phyloP scores from a whole-genome alignment of 225 moss, liverwort and hornwort species.

The Takakia lepidozioides region DNA sequence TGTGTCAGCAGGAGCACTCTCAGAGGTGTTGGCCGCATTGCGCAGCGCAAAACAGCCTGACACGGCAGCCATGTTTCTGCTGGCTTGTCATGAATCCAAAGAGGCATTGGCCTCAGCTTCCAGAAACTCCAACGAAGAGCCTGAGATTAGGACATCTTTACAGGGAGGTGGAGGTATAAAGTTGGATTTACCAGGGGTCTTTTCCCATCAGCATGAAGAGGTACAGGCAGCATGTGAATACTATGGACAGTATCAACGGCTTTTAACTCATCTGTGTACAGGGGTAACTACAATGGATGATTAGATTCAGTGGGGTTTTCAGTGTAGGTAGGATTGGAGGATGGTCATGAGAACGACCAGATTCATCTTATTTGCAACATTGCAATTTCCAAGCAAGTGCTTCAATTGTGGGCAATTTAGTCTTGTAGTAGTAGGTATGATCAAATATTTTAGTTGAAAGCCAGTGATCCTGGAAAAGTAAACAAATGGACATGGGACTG shows the following conservation, averaged over 20 bases:
- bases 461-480: no score
- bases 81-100: conserved; percentile 96
- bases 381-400: no score
- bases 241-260: conserved; percentile 92
- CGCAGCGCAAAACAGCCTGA: conserved; percentile 91
- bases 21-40: conserved; percentile 71
- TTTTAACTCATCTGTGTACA: conserved; percentile 76
- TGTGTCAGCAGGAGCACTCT: conserved; percentile 85
- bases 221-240: conserved; percentile 94
- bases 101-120: conserved; percentile 26
- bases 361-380: no score
- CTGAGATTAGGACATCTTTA: conserved; percentile 8
- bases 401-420: no score
- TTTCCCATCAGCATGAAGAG: conserved; percentile 53
- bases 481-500: no score
- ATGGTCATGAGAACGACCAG: no score
- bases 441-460: no score
- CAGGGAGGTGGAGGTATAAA: no score
- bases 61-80: conserved; percentile 83
- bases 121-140: conserved; percentile 9
- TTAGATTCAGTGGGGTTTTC: no score
- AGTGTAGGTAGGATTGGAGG: no score
- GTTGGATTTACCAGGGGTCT: conserved; percentile 77
- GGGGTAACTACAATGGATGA: conserved; percentile 55
- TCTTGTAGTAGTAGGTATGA: no score